Conservation (phyloP, 2,329 filamentous ascomycete genomes). For the Colletotrichum coccodes region DNA sequence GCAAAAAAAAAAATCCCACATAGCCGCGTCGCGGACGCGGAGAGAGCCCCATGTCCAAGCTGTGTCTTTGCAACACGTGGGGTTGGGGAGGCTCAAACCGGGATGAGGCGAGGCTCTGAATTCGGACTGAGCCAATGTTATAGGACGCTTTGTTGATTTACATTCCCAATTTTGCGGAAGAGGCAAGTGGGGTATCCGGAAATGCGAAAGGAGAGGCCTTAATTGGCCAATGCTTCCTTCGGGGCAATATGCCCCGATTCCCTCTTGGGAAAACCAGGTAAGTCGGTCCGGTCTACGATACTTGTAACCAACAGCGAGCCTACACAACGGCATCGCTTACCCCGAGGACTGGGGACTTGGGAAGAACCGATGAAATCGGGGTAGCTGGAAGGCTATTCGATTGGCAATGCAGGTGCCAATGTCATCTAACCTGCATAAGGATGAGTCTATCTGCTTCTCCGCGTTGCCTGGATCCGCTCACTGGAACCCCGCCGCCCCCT, state of each 20-base stretch:
- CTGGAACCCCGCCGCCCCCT: background rate
- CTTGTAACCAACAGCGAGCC: background rate
- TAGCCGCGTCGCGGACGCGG: background rate
- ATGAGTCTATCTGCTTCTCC: conserved; percentile 1
- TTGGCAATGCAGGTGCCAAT: background rate
- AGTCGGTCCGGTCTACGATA: background rate
- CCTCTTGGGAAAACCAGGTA: background rate
- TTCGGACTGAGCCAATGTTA: background rate
- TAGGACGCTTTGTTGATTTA: conserved; percentile 2
- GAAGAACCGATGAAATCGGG: too few species aligned
- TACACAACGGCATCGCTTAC: background rate
- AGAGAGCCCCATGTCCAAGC: background rate
- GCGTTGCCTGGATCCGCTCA: background rate
- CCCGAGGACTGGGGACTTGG: background rate
- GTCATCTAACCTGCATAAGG: background rate
- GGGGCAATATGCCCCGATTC: conserved; percentile 5
- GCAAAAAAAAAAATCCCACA: background rate
- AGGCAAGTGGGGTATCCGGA: background rate
- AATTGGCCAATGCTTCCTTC: background rate
- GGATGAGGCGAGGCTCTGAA: background rate
- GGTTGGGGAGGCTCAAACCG: conserved; percentile 5
- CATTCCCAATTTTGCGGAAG: background rate
- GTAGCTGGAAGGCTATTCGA: background rate
- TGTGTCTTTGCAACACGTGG: conserved; percentile 3
- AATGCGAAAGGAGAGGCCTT: background rate